Percentiles rank a stretch among this genome's conserved stretches.
These are phyloP conservation scores for Fagopyrum tataricum DNA, from an alignment of 148 eudicot genomes.

Conservation along the genomic window DNA sequence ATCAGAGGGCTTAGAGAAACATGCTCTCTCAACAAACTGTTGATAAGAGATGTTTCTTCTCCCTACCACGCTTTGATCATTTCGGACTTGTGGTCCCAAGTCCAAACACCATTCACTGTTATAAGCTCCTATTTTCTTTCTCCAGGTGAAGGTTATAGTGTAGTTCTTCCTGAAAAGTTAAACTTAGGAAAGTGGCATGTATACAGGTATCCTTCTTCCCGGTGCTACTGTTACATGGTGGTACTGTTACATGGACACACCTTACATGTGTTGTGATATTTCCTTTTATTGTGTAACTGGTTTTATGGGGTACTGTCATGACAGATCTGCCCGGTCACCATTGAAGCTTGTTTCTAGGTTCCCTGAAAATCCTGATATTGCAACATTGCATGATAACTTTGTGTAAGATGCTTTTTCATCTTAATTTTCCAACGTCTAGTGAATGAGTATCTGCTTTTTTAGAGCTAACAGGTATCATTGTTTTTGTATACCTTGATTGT, in stretches of 20 bases:
- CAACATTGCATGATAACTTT: constrained; percentile 82
- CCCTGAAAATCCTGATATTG: constrained; percentile 79
- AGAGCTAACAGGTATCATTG: constrained; percentile 3
- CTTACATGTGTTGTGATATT: background rate
- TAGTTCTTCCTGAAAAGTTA: constrained; percentile 88
- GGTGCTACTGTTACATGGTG: constrained; percentile 11
- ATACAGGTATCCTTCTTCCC: constrained; percentile 51
- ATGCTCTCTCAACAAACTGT: constrained; percentile 4
- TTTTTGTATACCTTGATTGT: constrained; percentile 4
- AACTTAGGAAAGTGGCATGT: constrained; percentile 95
- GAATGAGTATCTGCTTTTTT: constrained; percentile 2
- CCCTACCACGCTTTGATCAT: background rate
- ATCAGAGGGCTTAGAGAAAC: background rate
- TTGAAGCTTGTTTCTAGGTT: constrained; percentile 59
- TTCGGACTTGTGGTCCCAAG: background rate
- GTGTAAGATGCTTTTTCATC: constrained; percentile 47
- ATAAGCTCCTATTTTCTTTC: background rate
- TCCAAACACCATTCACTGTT: background rate
- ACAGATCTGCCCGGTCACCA: constrained; percentile 77
- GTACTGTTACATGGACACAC: background rate
- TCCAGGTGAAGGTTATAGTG: constrained; percentile 74
- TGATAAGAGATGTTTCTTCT: constrained; percentile 3
- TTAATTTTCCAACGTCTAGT: background rate
- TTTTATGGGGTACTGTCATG: constrained; percentile 18
- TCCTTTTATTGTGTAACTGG: background rate